Evolutionary conservation across 2,329 filamentous ascomycete species (phyloP).

Genomic region (Fusarium miscanthi): DNA sequence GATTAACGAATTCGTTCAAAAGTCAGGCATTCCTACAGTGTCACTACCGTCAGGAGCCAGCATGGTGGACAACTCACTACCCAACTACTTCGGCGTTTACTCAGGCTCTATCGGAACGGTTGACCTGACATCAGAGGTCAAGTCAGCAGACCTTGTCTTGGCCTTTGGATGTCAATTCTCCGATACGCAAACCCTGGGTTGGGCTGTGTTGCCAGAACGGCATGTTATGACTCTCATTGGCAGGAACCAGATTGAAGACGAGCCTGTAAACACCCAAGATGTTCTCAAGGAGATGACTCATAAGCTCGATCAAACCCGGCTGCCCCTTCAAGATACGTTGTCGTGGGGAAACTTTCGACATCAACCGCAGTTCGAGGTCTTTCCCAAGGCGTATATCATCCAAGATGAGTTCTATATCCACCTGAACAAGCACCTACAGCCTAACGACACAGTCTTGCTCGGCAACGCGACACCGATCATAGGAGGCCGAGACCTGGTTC

Average conservation of each 20-base stretch:
- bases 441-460: not conserved
- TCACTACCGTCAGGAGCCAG: not conserved
- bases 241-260: not conserved
- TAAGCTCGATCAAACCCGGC: rapidly evolving
- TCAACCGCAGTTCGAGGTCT: not conserved
- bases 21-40: not conserved
- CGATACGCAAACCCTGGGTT: conserved; percentile 29
- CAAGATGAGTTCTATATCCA: conserved; percentile 12
- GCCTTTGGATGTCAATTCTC: conserved; percentile 19
- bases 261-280: not conserved
- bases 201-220: not conserved
- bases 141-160: conserved; percentile 13
- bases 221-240: not conserved
- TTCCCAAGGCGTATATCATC: not conserved
- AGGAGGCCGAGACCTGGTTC: conserved; percentile 2
- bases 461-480: conserved; percentile 22
- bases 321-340: not conserved
- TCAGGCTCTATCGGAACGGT: not conserved
- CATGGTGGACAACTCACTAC: not conserved
- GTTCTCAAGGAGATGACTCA: not conserved
- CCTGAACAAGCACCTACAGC: not conserved
- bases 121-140: not conserved
- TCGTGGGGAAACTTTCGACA: conserved; percentile 2
- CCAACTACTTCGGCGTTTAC: conserved; percentile 17
- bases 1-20: not conserved